Conservation (phyloP, 192 early-diverging fungal genomes). For the Spinellus fusiger region DNA sequence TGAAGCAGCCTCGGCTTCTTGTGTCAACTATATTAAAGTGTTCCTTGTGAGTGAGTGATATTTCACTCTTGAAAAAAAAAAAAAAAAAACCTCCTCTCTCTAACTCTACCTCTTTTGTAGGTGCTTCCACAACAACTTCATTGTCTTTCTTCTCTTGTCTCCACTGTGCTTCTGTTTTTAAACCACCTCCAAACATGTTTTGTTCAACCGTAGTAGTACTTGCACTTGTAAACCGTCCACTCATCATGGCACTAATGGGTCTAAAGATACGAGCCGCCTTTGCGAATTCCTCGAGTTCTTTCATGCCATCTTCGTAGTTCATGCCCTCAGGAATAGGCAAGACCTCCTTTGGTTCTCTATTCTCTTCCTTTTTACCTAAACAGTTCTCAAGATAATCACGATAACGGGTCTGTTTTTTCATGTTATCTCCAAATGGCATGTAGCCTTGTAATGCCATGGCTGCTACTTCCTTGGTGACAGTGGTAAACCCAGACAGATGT, state of each 20-base stretch:
- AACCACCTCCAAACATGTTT: conserved; percentile 33
- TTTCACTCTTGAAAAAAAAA: no score
- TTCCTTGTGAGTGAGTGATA: no score
- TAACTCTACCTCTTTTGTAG: conserved; percentile 10
- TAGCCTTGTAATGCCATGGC: conserved; percentile 67
- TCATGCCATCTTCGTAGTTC: conserved; percentile 36
- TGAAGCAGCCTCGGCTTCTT: conserved; percentile 42
- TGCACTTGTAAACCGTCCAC: conserved; percentile 62
- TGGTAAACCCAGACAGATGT: conserved; percentile 31
- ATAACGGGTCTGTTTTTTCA: conserved; percentile 71
- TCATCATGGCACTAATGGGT: conserved; percentile 64
- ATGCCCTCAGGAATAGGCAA: conserved; percentile 34
- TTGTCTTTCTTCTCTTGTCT: conserved; percentile 15
- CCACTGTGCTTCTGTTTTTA: conserved; percentile 33
- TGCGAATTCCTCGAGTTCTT: conserved; percentile 68
- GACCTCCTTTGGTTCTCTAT: conserved; percentile 8
- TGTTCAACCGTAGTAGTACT: conserved; percentile 22
- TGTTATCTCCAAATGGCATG: conserved; percentile 69
- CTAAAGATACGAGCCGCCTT: conserved; percentile 73
- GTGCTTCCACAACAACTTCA: not conserved
- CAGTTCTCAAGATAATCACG: conserved; percentile 58
- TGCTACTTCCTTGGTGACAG: conserved; percentile 62
- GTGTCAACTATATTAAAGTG: conserved; percentile 12
- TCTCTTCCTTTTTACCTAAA: conserved; percentile 39
- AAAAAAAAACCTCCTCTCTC: not conserved